phyloP scores from a whole-genome alignment of 345 rosid species.

The Pistacia integerrima region DNA sequence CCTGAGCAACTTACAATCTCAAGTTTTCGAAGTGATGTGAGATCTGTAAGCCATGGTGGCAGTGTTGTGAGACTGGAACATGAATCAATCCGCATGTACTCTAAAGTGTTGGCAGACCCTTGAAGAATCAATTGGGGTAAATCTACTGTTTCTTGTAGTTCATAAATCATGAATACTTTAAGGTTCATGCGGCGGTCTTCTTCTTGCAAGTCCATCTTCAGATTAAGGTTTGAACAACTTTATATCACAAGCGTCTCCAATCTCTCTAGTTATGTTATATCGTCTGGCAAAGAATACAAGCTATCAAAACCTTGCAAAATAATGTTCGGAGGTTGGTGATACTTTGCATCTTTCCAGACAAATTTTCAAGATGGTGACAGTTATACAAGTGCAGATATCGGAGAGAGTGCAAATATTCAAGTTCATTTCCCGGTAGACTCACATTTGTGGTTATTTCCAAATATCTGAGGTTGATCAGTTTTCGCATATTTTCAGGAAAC shows the following conservation, averaged over 20 bases:
- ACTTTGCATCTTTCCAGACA: conserved; percentile 4
- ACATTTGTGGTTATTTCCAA: conserved; percentile 24
- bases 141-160: conserved; percentile 16
- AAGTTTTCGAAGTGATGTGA: too few species aligned
- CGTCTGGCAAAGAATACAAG: too few species aligned
- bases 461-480: conserved; percentile 19
- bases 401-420: conserved; percentile 26
- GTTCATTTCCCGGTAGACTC: conserved; percentile 17
- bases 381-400: background rate
- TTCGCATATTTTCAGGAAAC: too few species aligned
- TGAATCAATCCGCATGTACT: conserved; percentile 14
- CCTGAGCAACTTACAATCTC: too few species aligned
- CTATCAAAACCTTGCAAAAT: too few species aligned
- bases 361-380: conserved; percentile 23
- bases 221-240: conserved; percentile 8
- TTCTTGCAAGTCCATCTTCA: background rate
- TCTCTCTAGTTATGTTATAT: background rate
- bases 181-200: too few species aligned
- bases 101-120: conserved; percentile 20
- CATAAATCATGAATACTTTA: background rate
- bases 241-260: too few species aligned
- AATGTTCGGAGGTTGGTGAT: too few species aligned
- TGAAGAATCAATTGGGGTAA: conserved; percentile 33
- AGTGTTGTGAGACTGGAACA: conserved; percentile 4
- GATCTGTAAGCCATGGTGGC: too few species aligned